Base-by-base conservation (phyloP, 148 eudicot species). In the Amaranthus palmeri region DNA sequence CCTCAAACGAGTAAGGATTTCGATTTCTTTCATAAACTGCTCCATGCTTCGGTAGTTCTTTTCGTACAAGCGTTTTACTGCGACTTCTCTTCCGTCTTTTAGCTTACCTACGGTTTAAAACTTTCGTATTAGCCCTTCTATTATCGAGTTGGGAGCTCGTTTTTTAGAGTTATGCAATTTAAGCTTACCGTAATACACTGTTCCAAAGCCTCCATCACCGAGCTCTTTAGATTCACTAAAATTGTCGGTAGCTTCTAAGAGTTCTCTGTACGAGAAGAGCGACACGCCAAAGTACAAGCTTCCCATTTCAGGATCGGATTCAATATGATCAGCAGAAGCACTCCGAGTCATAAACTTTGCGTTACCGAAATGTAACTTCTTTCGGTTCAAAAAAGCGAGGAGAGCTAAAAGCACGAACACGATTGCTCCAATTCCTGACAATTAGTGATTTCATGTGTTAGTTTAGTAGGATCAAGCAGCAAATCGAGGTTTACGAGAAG, bases 161-260 rank as follows among this genome's bases (percentile, higher is more conserved):
- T 17, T 12, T 25, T 70, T 3, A 6, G 7, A 48, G 13, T 67
- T 7, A 47, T 2, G 42, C 10, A 54, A 8, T 40, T 54, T 36
- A 59, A 60, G 51, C 77, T 80, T 83, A 88, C 92, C 92, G 63
- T 83, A 55, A 65, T 88, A 86, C 42, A 88, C 92, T 17, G 80
- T 80, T 73, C 92, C 90, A 67, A 80, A 88, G 25, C 89, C 96
- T 58, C 96, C 96, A 72, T 90, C 85, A 44, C 96, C 96, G 36
- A 90, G 84, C 83, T 86, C 90, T 61, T 62, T 81, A 3, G 80
- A 61, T 17, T 78, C 51, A 72, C 81, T 77, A 53, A 91, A 91
- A 46, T 76, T 67, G 54, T 82, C 67, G 2, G 92, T 91, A 45
- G 90, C 91, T 65, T 81, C 82, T 78, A 75, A 57, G 41, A 85